These are phyloP conservation scores for Suhomyces anneliseae DNA, from an alignment of 1,139 yeast species.

Conservation along the genomic window DNA sequence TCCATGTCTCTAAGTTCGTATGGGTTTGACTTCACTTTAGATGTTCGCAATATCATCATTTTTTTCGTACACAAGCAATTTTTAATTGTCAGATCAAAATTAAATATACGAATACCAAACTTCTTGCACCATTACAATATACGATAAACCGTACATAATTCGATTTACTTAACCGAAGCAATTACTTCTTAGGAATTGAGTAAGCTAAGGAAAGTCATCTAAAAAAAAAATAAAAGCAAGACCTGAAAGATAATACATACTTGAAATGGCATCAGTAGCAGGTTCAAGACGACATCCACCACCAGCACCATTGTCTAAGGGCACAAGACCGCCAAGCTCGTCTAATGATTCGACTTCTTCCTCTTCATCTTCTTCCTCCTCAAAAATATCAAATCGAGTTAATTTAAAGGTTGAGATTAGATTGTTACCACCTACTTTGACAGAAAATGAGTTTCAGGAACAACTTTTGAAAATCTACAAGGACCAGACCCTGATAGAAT, in stretches of 20 bases:
- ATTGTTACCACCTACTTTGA: conserved; percentile 35
- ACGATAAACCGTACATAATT: no score
- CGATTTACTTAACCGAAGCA: no score
- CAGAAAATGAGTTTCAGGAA: conserved; percentile 24
- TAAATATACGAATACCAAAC: no score
- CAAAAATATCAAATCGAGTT: background rate
- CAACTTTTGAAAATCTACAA: conserved; percentile 17
- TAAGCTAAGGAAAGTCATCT: no score
- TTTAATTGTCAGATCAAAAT: background rate
- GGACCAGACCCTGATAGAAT: conserved; percentile 15
- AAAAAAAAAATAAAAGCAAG: no score
- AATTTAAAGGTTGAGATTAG: conserved; percentile 30
- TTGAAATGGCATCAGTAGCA: conserved; percentile 3
- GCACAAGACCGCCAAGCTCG: background rate
- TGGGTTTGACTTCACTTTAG: background rate
- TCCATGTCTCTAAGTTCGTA: conserved; percentile 9
- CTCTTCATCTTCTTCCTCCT: conserved; percentile 1
- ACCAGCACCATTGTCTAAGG: background rate
- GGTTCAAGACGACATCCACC: conserved; percentile 1
- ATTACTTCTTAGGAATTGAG: no score
- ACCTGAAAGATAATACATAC: background rate
- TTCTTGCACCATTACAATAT: no score
- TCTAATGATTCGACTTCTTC: background rate
- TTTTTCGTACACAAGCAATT: background rate
- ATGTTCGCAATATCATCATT: background rate